phyloP scores from a whole-genome alignment of 371 early-diverging fungal genomes.

The Mucor ambiguus region DNA sequence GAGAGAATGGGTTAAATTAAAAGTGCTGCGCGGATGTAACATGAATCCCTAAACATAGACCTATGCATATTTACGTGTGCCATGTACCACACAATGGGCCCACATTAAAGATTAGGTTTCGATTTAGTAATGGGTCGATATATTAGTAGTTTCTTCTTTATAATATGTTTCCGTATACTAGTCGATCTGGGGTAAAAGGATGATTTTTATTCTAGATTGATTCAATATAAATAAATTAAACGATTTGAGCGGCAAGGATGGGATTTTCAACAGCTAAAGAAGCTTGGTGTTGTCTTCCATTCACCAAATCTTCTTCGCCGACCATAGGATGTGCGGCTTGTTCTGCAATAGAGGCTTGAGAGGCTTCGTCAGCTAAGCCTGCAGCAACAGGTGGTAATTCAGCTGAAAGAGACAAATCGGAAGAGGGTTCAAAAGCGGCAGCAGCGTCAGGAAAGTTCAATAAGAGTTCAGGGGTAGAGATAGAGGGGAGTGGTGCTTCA shows the following conservation, averaged over 20 bases:
- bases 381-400: not conserved
- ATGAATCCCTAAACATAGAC: not conserved
- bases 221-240: not conserved
- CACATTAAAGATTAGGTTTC: not conserved
- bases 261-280: constrained; percentile 3
- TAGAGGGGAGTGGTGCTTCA: not conserved
- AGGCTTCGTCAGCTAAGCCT: not conserved
- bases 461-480: not conserved
- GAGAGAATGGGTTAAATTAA: no score
- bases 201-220: not conserved
- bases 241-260: not conserved
- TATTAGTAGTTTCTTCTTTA: not conserved
- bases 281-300: not conserved
- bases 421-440: not conserved
- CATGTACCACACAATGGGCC: not conserved
- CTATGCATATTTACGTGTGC: not conserved
- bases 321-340: not conserved
- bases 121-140: not conserved
- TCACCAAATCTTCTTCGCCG: not conserved
- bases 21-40: not conserved
- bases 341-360: constrained; percentile 1
- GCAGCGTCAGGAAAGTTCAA: not conserved
- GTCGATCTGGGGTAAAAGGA: not conserved
- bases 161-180: no score
- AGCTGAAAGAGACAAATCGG: not conserved